Conservation (phyloP, 495 filamentous ascomycete genomes). For the Daldinia loculata region DNA sequence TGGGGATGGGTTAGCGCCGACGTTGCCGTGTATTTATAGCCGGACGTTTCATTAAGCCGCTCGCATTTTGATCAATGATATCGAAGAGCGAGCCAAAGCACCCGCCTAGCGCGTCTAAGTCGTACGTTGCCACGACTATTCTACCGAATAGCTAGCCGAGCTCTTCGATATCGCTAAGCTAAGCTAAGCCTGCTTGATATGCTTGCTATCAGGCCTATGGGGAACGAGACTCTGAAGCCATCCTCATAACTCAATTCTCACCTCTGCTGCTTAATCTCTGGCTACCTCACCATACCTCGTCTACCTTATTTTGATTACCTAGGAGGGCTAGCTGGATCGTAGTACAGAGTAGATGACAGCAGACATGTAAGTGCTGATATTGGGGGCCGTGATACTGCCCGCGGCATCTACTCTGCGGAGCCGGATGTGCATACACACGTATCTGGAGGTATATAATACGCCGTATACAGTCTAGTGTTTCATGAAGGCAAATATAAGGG, state of each 20-base stretch:
- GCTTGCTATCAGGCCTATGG: not conserved
- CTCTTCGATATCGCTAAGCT: not conserved
- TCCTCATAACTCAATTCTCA: not conserved
- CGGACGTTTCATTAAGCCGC: slow-evolving; percentile 1
- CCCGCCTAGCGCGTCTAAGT: not conserved
- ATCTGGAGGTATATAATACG: not conserved
- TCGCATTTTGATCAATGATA: slow-evolving; percentile 11
- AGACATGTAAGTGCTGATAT: not conserved
- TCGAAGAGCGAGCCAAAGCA: not conserved
- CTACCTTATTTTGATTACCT: not conserved
- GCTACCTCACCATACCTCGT: not conserved
- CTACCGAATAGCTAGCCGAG: not conserved
- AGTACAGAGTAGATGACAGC: not conserved
- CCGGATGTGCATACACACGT: not conserved
- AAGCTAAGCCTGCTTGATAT: not conserved
- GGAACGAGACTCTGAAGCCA: not conserved
- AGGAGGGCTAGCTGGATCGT: not conserved
- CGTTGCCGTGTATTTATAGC: slow-evolving; percentile 9
- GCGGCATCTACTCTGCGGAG: not conserved
- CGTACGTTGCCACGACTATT: not conserved
- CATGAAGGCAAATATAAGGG: not conserved
- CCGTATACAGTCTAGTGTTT: not conserved
- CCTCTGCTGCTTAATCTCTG: not conserved
- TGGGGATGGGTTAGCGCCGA: not conserved
- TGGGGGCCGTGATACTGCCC: not conserved